These are phyloP conservation scores for Magnaporthiopsis incrustans DNA, from an alignment of 2,329 filamentous ascomycete genomes.

Conservation along the genomic window DNA sequence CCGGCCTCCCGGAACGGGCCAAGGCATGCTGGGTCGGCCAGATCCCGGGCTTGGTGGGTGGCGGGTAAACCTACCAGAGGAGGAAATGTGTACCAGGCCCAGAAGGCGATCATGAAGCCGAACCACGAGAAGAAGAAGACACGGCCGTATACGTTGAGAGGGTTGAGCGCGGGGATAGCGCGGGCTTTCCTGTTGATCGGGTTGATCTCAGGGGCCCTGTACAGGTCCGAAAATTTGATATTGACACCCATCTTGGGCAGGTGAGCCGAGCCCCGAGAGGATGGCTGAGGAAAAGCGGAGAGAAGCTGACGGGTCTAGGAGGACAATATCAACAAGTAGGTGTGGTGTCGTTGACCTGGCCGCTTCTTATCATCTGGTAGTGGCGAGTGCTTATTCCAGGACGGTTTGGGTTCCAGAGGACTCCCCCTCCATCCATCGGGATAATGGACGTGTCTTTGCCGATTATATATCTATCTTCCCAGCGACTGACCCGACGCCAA, in stretches of 20 bases:
- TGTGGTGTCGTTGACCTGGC: no score
- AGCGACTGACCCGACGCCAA: no score
- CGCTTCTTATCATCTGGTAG: no score
- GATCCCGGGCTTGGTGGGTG: not conserved
- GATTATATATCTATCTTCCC: no score
- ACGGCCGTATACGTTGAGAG: constrained; percentile 69
- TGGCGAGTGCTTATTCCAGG: no score
- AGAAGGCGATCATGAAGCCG: constrained; percentile 80
- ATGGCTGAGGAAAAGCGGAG: not conserved
- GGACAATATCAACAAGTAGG: no score
- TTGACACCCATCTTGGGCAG: constrained; percentile 19
- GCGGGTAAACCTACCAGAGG: constrained; percentile 57
- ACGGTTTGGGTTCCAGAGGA: no score
- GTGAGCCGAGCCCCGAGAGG: not conserved
- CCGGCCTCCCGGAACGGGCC: not conserved
- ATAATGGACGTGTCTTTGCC: no score
- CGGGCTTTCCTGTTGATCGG: constrained; percentile 77
- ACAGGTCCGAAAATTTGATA: constrained; percentile 32
- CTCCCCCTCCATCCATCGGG: no score
- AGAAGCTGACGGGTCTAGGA: no score
- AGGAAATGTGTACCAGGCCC: constrained; percentile 89
- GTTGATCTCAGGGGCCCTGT: constrained; percentile 63
- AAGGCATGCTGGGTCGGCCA: not conserved
- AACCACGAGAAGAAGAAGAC: constrained; percentile 89
- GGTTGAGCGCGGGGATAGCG: constrained; percentile 72